These are phyloP conservation scores for Syncephalis plumigaleata DNA, from an alignment of 371 early-diverging fungal species.

Conservation along the genomic window DNA sequence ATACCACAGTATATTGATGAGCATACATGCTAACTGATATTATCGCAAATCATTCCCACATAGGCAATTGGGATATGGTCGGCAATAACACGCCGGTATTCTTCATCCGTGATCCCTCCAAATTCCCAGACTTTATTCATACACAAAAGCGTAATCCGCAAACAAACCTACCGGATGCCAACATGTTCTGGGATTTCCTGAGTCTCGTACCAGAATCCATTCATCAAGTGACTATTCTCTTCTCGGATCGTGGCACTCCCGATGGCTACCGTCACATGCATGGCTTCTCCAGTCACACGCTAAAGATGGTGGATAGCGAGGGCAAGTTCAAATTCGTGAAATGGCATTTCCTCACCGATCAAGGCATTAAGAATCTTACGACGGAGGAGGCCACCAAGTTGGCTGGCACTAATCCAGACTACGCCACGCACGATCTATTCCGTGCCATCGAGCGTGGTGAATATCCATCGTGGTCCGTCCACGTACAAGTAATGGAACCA, in stretches of 20 bases:
- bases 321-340: constrained; percentile 39
- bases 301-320: constrained; percentile 35
- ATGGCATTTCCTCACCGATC: constrained; percentile 54
- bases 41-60: too few species aligned
- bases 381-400: constrained; percentile 33
- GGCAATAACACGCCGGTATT: constrained; percentile 50
- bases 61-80: constrained; percentile 53
- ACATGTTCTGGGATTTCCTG: constrained; percentile 47
- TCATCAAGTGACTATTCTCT: constrained; percentile 42
- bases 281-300: constrained; percentile 39
- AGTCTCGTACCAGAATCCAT: constrained; percentile 40
- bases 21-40: too few species aligned
- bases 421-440: constrained; percentile 36
- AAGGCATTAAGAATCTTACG: constrained; percentile 35
- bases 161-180: constrained; percentile 27
- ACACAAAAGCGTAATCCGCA: constrained; percentile 45
- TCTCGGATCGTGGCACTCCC: constrained; percentile 45
- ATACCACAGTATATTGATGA: too few species aligned
- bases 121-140: constrained; percentile 50
- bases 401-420: constrained; percentile 37
- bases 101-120: constrained; percentile 39
- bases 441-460: constrained; percentile 33
- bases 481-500: constrained; percentile 32
- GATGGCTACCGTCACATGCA: constrained; percentile 43
- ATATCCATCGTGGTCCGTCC: constrained; percentile 38